Base-by-base conservation (phyloP, 2,329 filamentous ascomycete species). In the Polychaeton citri region DNA sequence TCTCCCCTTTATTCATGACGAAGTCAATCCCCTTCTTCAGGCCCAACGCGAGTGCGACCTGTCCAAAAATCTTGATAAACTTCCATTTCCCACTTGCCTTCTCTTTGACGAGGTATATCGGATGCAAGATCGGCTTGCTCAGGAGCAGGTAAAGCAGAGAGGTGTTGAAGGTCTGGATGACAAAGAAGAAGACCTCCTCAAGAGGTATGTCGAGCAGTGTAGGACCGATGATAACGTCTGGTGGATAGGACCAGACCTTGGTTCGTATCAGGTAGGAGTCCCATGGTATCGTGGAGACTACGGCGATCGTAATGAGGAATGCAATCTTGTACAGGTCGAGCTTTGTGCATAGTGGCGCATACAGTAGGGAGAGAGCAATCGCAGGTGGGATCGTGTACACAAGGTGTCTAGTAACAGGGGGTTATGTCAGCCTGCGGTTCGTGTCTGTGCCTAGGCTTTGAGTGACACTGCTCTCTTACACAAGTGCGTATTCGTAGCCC, bases 181-280 rank as follows among this genome's bases (percentile, higher is more conserved):
- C 58, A 53, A 85, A 85, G 65, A 85, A 85, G 59, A 84, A 84
- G 4, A 84, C 57, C 52, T 85, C 80, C 49, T 85, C 81, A 4
- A 69, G 54, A 0, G 81, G 80, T 13, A 85, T 80, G n/a, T 63
- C 61, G 47, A 72, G 72, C 12, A 82, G 52, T 1, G 65, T 76
- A 0, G 66, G 66, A 0, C 80, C 81, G 21, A 79, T 49, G 20
- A 84, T 71, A 15, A 72, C 79, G 48, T 74, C 62, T 8, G 65
- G 58, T 2, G 80, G 79, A 49, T 84, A 86, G 7, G 73, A 76
- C 80, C 81, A 85, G 50, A 85, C 70, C 31, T 66, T 61, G 36
- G 65, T 72, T 44, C 68, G 70, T 46, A 86, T 80, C 28, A 85
- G 66, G 54, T 82, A 82, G 6, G 78, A 80, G 49, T 85, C 80